These are phyloP conservation scores for Intubia oerlemansii DNA, from an alignment of 2,329 filamentous ascomycete genomes.

Conservation along the genomic window DNA sequence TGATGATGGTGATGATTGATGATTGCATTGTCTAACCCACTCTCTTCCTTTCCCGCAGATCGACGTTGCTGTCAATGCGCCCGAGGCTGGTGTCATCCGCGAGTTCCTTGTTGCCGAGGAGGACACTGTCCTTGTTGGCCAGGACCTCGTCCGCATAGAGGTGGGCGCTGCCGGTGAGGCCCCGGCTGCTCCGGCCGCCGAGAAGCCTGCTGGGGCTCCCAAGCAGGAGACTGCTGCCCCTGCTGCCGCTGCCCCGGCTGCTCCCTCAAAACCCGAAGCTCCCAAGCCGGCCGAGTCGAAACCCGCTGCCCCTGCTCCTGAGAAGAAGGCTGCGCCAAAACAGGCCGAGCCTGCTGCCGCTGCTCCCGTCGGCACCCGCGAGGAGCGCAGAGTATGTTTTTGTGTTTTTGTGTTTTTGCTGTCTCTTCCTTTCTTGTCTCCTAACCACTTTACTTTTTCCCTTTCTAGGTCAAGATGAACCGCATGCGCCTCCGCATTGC, in stretches of 20 bases:
- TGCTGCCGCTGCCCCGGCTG: background rate
- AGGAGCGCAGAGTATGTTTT: conserved; percentile 61
- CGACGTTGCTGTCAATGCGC: conserved; percentile 89
- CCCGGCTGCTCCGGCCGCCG: conserved; percentile 13
- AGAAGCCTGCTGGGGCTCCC: conserved; percentile 11
- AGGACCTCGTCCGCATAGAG: conserved; percentile 75
- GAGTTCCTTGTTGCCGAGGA: conserved; percentile 84
- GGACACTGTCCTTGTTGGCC: conserved; percentile 84
- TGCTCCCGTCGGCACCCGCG: conserved; percentile 44
- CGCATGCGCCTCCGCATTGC: conserved; percentile 95
- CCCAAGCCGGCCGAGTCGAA: conserved; percentile 10
- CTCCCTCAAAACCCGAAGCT: conserved; percentile 9
- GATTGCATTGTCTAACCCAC: too few species aligned
- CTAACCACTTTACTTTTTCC: too few species aligned
- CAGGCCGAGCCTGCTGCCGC: conserved; percentile 16
- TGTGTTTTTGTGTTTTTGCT: background rate
- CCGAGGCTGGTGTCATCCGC: conserved; percentile 75
- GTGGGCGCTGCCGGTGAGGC: conserved; percentile 36
- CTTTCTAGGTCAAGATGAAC: conserved; percentile 99
- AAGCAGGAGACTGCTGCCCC: conserved; percentile 7
- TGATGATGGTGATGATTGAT: too few species aligned
- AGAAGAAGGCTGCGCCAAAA: conserved; percentile 14
- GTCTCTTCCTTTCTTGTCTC: too few species aligned
- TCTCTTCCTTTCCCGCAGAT: too few species aligned
- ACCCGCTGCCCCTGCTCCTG: conserved; percentile 8